Percentiles rank a stretch among this genome's conserved stretches.
These are phyloP conservation scores for Arxiozyma bovina DNA, from an alignment of 1,139 yeast genomes.

Conservation along the genomic window DNA sequence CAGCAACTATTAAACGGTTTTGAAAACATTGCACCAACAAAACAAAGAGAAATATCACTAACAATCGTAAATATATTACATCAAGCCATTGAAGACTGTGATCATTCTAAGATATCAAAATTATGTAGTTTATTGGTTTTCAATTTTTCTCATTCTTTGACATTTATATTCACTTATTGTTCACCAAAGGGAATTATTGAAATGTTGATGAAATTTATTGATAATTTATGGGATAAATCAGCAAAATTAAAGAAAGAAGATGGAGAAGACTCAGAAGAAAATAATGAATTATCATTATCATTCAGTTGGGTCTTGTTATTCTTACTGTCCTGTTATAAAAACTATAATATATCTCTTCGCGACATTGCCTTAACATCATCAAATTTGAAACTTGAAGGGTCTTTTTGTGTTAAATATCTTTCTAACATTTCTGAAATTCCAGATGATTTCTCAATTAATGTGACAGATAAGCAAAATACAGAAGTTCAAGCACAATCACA, in stretches of 20 bases:
- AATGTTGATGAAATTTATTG: constrained; percentile 21
- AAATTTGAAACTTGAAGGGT: constrained; percentile 9
- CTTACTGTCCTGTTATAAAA: constrained; percentile 16
- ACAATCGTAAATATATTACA: constrained; percentile 33
- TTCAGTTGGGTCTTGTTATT: constrained; percentile 24
- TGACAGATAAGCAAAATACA: constrained; percentile 11
- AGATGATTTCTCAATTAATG: constrained; percentile 17
- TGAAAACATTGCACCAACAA: constrained; percentile 37
- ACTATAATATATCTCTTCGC: constrained; percentile 19
- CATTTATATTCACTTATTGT: constrained; percentile 21
- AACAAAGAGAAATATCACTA: constrained; percentile 36
- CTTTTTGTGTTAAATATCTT: constrained; percentile 22
- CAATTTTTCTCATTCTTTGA: constrained; percentile 25
- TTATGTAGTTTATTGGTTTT: constrained; percentile 22
- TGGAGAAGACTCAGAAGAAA: constrained; percentile 22
- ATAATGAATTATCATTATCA: constrained; percentile 17
- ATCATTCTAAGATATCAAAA: constrained; percentile 21
- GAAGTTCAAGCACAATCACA: constrained; percentile 17
- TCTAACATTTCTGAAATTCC: constrained; percentile 22
- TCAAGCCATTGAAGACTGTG: constrained; percentile 34
- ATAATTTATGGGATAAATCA: constrained; percentile 18
- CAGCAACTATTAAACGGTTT: constrained; percentile 34
- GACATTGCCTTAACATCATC: constrained; percentile 15
- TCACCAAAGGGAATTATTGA: constrained; percentile 17
- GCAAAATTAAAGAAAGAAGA: constrained; percentile 12